Percentiles rank a stretch among this genome's conserved stretches.
These are phyloP conservation scores for Cephalotrichum gorgonifer DNA, from an alignment of 2,329 filamentous ascomycete genomes.

Conservation along the genomic window DNA sequence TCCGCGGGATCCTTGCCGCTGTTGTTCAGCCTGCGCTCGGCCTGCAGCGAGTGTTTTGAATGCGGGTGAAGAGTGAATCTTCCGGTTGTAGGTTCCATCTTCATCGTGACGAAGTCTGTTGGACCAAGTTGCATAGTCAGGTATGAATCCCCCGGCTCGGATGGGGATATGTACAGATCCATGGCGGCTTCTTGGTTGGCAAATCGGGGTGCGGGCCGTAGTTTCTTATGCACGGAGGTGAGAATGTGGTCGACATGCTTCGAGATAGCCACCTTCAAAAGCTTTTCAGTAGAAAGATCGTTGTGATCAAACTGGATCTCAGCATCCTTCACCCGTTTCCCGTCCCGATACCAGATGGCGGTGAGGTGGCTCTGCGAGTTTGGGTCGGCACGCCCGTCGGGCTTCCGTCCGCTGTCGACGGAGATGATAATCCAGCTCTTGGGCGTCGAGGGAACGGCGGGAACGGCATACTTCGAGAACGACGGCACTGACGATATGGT, in stretches of 20 bases:
- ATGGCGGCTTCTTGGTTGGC: constrained; percentile 47
- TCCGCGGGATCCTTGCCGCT: constrained; percentile 41
- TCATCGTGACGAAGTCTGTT: constrained; percentile 25
- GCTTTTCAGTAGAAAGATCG: constrained; percentile 60
- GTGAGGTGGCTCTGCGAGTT: constrained; percentile 44
- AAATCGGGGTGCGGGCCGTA: constrained; percentile 52
- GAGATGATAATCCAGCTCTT: constrained; percentile 93
- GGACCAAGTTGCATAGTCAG: constrained; percentile 55
- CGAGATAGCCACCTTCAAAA: constrained; percentile 66
- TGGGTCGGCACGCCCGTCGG: constrained; percentile 24
- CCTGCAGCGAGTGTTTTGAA: constrained; percentile 40
- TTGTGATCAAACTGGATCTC: constrained; percentile 57
- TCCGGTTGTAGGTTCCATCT: constrained; percentile 73
- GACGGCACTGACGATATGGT: constrained; percentile 19
- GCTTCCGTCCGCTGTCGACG: constrained; percentile 54
- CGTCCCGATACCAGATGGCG: constrained; percentile 76
- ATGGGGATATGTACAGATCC: constrained; percentile 43
- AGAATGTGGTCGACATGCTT: constrained; percentile 66
- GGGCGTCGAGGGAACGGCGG: constrained; percentile 30
- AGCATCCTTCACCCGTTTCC: constrained; percentile 60
- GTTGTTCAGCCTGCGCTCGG: constrained; percentile 56
- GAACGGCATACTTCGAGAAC: constrained; percentile 4
- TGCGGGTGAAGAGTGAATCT: constrained; percentile 59
- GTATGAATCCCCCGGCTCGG: constrained; percentile 55
- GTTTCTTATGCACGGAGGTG: constrained; percentile 49